Conservation (phyloP, 2,329 filamentous ascomycete genomes). For the Colletotrichum salicis region DNA sequence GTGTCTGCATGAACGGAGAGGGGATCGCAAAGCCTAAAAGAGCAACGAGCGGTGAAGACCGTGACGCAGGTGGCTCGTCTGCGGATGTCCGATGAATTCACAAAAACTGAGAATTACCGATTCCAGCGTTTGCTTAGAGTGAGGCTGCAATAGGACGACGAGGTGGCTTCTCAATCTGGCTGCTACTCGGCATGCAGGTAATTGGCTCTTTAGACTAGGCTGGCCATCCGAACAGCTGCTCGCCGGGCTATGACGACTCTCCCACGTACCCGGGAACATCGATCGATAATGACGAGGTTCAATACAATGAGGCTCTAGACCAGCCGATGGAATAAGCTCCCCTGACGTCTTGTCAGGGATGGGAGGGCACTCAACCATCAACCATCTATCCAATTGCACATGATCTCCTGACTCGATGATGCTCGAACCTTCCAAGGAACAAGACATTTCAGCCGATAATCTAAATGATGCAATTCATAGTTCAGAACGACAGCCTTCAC, state of each 20-base stretch:
- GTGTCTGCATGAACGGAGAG: background rate
- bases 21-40: background rate
- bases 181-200: background rate
- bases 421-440: background rate
- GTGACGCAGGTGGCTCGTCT: background rate
- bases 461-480: background rate
- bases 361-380: rapidly evolving
- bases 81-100: background rate
- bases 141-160: background rate
- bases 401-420: background rate
- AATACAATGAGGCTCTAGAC: background rate
- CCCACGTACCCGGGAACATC: background rate
- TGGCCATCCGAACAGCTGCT: background rate
- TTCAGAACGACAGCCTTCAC: background rate
- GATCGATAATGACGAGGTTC: background rate
- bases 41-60: background rate
- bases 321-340: background rate
- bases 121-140: background rate
- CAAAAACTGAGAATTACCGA: rapidly evolving
- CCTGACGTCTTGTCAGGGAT: background rate
- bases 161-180: background rate
- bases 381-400: background rate
- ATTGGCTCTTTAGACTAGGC: background rate
- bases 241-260: background rate
- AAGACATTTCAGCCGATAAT: background rate